Evolutionary conservation across 768 basidiomycete genomes (phyloP), one percentile per base, ranked within the genome.

Genomic region (Lentinula guzmanii): DNA sequence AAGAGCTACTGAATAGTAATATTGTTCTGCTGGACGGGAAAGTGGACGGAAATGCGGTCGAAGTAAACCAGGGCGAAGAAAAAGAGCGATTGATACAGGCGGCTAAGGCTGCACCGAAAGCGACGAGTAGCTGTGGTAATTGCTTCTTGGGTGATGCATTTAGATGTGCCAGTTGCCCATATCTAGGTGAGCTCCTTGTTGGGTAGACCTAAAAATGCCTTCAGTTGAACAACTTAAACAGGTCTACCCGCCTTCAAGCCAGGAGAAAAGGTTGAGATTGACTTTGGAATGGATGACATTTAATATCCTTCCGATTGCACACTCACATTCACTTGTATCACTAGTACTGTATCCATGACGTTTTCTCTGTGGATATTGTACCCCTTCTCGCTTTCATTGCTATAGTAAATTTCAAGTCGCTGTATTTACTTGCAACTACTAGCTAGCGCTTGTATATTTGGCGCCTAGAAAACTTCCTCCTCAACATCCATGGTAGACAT

Each of bases 141-240:
- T 99, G 97, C 79, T 98, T 93, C 79, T 77, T 98, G 41, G 97
- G 97, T 9, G 97, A 99, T 74, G 97, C 97, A 2, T 99, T 99
- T 77, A 81, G 97, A 70, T 99, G 97, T 74, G 89, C 89, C 24
- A 86, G 93, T 58, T 99, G 97, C 73, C 97, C 97, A 33, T 99
- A 98, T 75, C 79, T 93, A 50, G 96, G 96, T 98, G 66, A 63
- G 91, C 84, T 43, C 39, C 13, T 13, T 31, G 18, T 13, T 33
- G 13, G 8, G 8, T 48, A 48, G 8, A 16, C 18, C 37, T n/a
- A 15, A 59, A 54, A 42, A 39, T 54, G 48, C 34, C 39, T 45
- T 56, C 61, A 59, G 42, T 58, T 21, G 15, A 31, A 62, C 33
- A 63, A 42, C 63, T 64, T 24, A 34, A 43, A n/a, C 67, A 98